These are phyloP conservation scores for Neoboletus brunneissimus DNA, from an alignment of 768 basidiomycete genomes.

Conservation along the genomic window DNA sequence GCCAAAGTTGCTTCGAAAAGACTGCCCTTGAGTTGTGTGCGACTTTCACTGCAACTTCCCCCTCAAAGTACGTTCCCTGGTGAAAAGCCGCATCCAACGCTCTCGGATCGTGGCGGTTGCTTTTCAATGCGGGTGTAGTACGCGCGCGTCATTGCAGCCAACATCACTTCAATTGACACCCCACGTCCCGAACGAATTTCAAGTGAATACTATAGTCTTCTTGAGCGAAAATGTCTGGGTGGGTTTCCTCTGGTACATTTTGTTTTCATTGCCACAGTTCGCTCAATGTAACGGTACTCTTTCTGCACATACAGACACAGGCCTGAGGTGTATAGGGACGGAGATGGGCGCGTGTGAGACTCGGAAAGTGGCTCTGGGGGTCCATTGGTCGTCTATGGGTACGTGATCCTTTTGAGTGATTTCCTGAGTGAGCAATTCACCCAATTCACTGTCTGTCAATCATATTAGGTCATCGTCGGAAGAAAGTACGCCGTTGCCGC, in stretches of 20 bases:
- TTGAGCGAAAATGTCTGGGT: background rate
- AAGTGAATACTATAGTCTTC: background rate
- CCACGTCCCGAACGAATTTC: background rate
- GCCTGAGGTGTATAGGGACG: background rate
- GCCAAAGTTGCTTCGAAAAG: too few species aligned
- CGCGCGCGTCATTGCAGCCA: background rate
- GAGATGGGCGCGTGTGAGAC: too few species aligned
- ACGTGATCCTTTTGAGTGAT: background rate
- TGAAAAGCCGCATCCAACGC: conserved; percentile 1
- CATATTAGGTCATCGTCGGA: background rate
- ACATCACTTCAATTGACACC: background rate
- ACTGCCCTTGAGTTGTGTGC: too few species aligned
- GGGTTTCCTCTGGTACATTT: background rate
- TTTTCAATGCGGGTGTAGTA: conserved; percentile 5
- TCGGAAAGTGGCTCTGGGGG: background rate
- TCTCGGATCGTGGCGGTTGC: background rate
- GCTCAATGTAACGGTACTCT: background rate
- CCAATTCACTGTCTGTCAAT: too few species aligned
- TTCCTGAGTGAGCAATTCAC: background rate
- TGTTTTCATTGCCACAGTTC: background rate
- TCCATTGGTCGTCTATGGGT: background rate
- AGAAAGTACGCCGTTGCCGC: conserved; percentile 10
- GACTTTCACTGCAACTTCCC: too few species aligned
- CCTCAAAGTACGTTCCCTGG: background rate
- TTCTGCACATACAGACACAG: background rate